These are phyloP conservation scores for Corynascus novoguineensis DNA, from an alignment of 495 filamentous ascomycete species.

Conservation along the genomic window DNA sequence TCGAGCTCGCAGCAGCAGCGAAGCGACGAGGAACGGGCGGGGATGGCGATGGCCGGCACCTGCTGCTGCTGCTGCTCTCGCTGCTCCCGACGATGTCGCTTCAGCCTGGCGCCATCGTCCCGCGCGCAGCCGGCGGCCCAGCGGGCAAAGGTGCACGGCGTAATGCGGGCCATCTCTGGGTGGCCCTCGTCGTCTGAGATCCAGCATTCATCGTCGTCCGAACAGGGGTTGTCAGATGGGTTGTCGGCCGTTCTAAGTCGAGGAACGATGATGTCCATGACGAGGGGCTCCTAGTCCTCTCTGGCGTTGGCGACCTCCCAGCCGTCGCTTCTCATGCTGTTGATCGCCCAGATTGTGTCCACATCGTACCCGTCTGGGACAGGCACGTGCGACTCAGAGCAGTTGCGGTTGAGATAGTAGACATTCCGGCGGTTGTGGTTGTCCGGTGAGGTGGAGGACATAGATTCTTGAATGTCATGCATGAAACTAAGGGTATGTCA, in stretches of 20 bases:
- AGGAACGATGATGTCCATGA: not conserved
- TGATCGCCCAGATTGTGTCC: not conserved
- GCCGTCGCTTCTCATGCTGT: not conserved
- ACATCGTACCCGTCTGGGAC: not conserved
- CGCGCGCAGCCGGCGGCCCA: not conserved
- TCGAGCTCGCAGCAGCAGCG: not conserved
- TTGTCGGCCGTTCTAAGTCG: no score
- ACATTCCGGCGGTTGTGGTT: not conserved
- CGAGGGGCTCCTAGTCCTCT: not conserved
- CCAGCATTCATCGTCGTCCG: not conserved
- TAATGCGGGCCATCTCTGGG: not conserved
- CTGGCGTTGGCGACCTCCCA: not conserved
- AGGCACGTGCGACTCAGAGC: not conserved
- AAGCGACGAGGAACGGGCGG: not conserved
- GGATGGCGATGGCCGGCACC: no score
- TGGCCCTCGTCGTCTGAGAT: not conserved
- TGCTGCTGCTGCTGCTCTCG: not conserved
- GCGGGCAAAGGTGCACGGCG: not conserved
- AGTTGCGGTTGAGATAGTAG: not conserved
- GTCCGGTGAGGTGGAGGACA: not conserved
- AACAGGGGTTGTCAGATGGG: not conserved
- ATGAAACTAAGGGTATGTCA: not conserved
- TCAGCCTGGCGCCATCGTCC: not conserved
- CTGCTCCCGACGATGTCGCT: not conserved
- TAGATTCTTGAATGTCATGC: not conserved